Conservation (phyloP, 2,329 filamentous ascomycete species). For the Cladophialophora chaetospira region DNA sequence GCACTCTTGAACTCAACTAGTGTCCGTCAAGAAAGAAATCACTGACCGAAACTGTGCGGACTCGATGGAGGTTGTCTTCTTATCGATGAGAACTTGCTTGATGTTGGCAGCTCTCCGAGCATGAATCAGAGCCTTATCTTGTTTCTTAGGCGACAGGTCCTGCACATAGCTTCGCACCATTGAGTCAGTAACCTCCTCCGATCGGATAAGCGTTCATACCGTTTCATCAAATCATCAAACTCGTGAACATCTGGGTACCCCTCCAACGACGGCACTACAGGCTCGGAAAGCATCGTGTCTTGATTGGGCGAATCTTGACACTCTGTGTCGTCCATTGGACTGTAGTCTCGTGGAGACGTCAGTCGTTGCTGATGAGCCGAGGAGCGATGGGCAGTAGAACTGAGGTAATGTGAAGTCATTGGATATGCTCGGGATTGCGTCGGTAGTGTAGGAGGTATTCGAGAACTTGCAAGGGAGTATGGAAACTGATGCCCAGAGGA, state of each 20-base stretch:
- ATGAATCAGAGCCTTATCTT: conserved; percentile 55
- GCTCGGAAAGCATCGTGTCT: conserved; percentile 47
- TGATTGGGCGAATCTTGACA: conserved; percentile 49
- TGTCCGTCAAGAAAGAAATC: not conserved
- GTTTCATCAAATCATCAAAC: conserved; percentile 50
- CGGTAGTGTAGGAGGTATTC: conserved; percentile 35
- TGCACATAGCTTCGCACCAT: conserved; percentile 47
- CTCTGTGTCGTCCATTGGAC: conserved; percentile 44
- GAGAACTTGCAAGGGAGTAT: conserved; percentile 36
- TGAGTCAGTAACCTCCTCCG: not conserved
- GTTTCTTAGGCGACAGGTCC: conserved; percentile 53
- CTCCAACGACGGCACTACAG: conserved; percentile 45
- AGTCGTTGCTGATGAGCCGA: conserved; percentile 38
- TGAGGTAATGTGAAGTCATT: conserved; percentile 35
- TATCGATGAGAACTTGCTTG: conserved; percentile 49
- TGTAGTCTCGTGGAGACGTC: conserved; percentile 39
- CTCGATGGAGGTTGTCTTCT: conserved; percentile 53
- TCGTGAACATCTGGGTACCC: conserved; percentile 50
- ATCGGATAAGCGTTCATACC: conserved; percentile 35
- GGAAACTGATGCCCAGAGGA: conserved; percentile 36
- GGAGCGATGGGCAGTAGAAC: conserved; percentile 39
- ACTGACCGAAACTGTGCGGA: conserved; percentile 53
- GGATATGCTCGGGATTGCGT: conserved; percentile 38
- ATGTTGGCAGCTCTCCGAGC: conserved; percentile 52
- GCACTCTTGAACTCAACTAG: not conserved